These are phyloP conservation scores for Aspergillus nidulans DNA, from an alignment of 495 filamentous ascomycete species.

Conservation along the genomic window DNA sequence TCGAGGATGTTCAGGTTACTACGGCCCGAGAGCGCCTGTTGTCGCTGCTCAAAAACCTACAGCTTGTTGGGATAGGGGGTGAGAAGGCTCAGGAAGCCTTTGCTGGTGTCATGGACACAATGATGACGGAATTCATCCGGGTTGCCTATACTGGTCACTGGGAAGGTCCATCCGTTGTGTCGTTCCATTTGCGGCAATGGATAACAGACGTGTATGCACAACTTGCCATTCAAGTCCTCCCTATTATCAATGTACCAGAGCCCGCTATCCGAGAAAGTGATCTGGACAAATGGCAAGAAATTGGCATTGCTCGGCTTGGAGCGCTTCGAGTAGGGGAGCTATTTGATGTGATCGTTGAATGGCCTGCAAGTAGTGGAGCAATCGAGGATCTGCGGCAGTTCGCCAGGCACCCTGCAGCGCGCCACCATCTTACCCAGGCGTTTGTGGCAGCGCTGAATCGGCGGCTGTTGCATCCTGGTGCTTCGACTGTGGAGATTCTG, in stretches of 20 bases:
- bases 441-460: slow-evolving; percentile 65
- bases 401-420: slow-evolving; percentile 52
- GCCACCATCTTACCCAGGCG: slow-evolving; percentile 59
- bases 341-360: slow-evolving; percentile 82
- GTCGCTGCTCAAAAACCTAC: slow-evolving; percentile 55
- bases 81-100: slow-evolving; percentile 72
- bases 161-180: slow-evolving; percentile 51
- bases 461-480: slow-evolving; percentile 81
- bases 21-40: slow-evolving; percentile 51
- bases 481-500: slow-evolving; percentile 84
- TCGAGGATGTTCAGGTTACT: slow-evolving; percentile 31
- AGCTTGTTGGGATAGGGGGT: slow-evolving; percentile 69
- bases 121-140: slow-evolving; percentile 63
- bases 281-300: slow-evolving; percentile 75
- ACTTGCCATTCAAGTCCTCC: slow-evolving; percentile 60
- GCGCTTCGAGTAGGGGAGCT: slow-evolving; percentile 73
- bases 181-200: slow-evolving; percentile 60
- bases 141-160: slow-evolving; percentile 57
- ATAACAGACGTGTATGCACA: slow-evolving; percentile 66
- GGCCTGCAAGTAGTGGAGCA: slow-evolving; percentile 76
- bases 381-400: slow-evolving; percentile 72
- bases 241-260: slow-evolving; percentile 36
- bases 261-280: slow-evolving; percentile 35
- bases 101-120: slow-evolving; percentile 65
- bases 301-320: slow-evolving; percentile 73